Evolutionary conservation across 305 asterid genomes (phyloP).

Genomic region (Rubia balearica): DNA sequence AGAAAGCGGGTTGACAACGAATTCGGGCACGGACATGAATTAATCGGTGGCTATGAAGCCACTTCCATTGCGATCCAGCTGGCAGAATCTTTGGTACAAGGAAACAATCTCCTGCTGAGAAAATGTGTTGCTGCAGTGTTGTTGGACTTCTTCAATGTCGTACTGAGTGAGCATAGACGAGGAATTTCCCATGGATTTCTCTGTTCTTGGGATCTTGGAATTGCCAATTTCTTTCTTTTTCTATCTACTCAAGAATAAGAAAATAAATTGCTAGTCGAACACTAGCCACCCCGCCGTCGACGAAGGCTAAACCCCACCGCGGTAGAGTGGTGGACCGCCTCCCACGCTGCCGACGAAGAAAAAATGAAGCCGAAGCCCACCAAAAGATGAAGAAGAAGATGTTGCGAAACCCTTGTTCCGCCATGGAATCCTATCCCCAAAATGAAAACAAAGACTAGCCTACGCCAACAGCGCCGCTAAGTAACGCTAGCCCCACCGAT

Average conservation of each 20-base stretch:
- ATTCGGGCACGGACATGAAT: conserved; percentile 75
- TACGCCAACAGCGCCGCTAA: too few relatives aligned
- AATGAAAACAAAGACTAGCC: too few relatives aligned
- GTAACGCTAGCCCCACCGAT: too few relatives aligned
- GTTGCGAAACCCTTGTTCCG: too few relatives aligned
- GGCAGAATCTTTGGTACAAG: conserved; percentile 77
- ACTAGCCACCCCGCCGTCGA: too few relatives aligned
- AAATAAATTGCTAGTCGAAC: too few relatives aligned
- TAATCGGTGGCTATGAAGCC: conserved; percentile 75
- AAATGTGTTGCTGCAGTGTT: conserved; percentile 67
- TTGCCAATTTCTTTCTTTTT: neutral
- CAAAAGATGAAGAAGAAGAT: too few relatives aligned
- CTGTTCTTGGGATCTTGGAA: neutral
- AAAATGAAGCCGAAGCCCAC: too few relatives aligned
- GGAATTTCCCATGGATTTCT: conserved; percentile 37
- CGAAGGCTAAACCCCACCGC: too few relatives aligned
- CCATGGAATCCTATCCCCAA: too few relatives aligned
- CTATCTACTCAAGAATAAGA: neutral
- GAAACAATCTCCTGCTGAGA: conserved; percentile 88
- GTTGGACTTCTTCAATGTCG: conserved; percentile 88
- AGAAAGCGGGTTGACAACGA: conserved; percentile 78
- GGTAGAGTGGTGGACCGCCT: too few relatives aligned
- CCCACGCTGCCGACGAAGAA: too few relatives aligned
- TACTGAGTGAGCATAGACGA: conserved; percentile 72
- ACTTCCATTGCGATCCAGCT: conserved; percentile 65